Base-by-base conservation (phyloP, 2,329 filamentous ascomycete genomes). In the Blumeria hordei region DNA sequence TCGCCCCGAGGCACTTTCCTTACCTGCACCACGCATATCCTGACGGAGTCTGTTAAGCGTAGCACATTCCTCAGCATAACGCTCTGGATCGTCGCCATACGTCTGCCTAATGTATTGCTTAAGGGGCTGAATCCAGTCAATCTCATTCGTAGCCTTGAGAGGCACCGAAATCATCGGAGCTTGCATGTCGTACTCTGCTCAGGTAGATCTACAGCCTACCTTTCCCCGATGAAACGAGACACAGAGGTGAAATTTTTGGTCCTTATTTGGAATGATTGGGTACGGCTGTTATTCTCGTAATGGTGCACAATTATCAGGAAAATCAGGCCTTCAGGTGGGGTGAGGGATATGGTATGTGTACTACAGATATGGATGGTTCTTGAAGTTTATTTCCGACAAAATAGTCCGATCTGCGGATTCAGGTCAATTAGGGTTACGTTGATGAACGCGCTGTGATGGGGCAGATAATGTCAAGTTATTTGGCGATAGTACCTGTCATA, bases 11-110 rank as follows among this genome's bases (percentile, higher is more conserved):
- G 87, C 92, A 69, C 88, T 96, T 67, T 98, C 92, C 69, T 93
- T 94, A 21, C 92, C 90, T 35, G 92, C 92, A 36, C 93, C 92
- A 66, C 93, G 80, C 86, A 98, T 95, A 67, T 98, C 93, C 77
- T 98, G 93, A 63, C 92, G 81, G 69, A 98, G 72, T 47, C 92
- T 81, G 71, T 96, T 94, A 68, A 98, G 78, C 39, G 88, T 94
- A 44, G 80, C 81, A 72, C 92, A 96, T 75, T 98, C 92, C 69
- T 96, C 88, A 54, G 81, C 78, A 72, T 98, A 98, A 62, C 87
- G 80, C 68, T 98, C 92, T 33, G 92, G 90, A 67, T 96, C 90
- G 69, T 98, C 92, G 67, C 88, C 88, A 67, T 98, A 95, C 28
- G 84, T 93, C 62, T 88, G 77, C 61, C 88, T 79, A 64, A 98